phyloP scores from a whole-genome alignment of 441 rosid species.

The Gossypium gossypioides region DNA sequence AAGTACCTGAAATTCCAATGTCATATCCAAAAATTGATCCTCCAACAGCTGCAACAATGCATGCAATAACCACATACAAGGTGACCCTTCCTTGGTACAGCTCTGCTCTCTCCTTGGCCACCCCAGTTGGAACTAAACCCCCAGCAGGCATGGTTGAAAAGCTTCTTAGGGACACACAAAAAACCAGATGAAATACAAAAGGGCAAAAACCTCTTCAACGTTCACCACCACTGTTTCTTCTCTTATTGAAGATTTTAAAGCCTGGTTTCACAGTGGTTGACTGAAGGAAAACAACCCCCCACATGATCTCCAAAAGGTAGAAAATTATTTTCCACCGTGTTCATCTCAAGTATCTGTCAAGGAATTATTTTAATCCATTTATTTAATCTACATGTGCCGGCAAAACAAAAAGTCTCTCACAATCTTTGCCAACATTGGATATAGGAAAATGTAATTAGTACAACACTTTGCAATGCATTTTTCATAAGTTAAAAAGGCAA shows the following conservation, averaged over 20 bases:
- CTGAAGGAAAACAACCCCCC: neutral
- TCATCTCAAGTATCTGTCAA: neutral
- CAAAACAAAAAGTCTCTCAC: neutral
- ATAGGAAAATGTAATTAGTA: neutral
- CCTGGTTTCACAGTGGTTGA: neutral
- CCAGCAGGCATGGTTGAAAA: constrained; percentile 63
- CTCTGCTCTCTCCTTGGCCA: constrained; percentile 72
- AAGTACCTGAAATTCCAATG: constrained; percentile 72
- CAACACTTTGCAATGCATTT: no score
- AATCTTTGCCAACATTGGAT: neutral
- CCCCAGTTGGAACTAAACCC: constrained; percentile 57
- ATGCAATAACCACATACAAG: constrained; percentile 48
- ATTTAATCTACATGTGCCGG: neutral
- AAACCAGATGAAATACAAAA: neutral
- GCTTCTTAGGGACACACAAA: neutral
- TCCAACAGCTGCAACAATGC: constrained; percentile 68
- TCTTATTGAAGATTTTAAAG: constrained; percentile 8
- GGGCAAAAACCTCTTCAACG: neutral
- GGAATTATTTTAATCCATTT: neutral
- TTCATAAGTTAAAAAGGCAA: neutral
- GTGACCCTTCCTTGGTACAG: constrained; percentile 72
- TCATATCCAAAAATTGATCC: constrained; percentile 87
- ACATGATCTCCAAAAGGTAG: neutral
- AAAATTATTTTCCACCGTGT: neutral
- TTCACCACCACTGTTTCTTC: no score